Evolutionary conservation across 805 yeast species (phyloP), one percentile per base, ranked within the genome.

Genomic region (Teunomyces atbi): DNA sequence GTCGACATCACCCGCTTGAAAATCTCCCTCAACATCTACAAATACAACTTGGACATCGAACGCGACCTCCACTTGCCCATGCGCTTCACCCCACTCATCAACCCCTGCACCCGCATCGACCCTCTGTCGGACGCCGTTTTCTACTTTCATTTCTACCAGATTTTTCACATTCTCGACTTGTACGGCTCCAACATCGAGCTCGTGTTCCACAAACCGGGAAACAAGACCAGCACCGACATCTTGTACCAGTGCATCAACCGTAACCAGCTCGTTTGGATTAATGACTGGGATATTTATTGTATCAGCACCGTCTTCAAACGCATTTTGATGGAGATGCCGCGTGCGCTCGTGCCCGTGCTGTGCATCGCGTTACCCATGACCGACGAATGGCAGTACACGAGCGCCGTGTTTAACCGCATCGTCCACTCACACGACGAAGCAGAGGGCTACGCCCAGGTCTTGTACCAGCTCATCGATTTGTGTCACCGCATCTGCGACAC

Each of bases 1-100:
- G 69, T 91, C 18, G 97, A 91, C 63, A 81, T 92, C 36, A 84
- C 95, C 3, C 76, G 76, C 45, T 65, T 92, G 38, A 83, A 91
- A 52, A 83, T 92, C 35, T 83, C 91, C 2, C 74, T 91, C 35
- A 79, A 81, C 41, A 86, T 89, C 5, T 90, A 89, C 61, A 66
- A 83, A 34, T 83, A 84, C 57, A 86, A 89, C 54, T 74, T 76
- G 47, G 75, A 76, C 45, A 71, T 80, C 35, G 74, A 73, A 43
- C 76, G 71, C n/a, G 64, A 52, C 19, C 40, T 57, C 13, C 35
- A 35, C 11, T 34, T 53, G 12, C 41, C 59, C 6, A 56, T 53
- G 48, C 46, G 56, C 21, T 36, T 47, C 19, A 47, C 56, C 2
- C 60, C 61, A 6, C 51, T 64, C 28, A 55, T 67, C 16, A 55